Base-by-base conservation (phyloP, 331 rosid species). In the Quercus phellos region DNA sequence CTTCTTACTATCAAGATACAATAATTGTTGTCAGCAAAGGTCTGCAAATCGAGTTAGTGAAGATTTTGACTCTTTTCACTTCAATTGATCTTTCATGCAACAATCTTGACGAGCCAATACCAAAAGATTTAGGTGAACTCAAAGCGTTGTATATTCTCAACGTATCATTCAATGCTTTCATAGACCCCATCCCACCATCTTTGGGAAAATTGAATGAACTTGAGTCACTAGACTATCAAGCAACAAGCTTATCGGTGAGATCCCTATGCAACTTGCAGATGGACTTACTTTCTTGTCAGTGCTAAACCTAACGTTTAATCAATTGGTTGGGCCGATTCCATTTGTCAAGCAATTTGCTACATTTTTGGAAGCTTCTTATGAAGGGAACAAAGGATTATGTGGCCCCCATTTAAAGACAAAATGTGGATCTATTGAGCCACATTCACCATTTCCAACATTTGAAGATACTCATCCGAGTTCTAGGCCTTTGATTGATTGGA, bases 161-260 rank as follows among this genome's bases (percentile, higher is more conserved):
- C 61, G 58, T 78, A 71, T 78, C 72, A 11, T 16, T 24, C 1
- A 78, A 78, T n/a, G 24, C 64, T 43, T 68, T 70, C 12, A 18
- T 38, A 0, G 51, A 60, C 2, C 4, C n/a, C 3, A 70, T 78
- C n/a, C 64, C 81, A 24, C 53, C 53, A 6, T 70, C 81, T 29
- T 1, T 59, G 0, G 77, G 81, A 22, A 59, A 78, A n/a, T 78
- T 70, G 72, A 24, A 13, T 4, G 1, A 42, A 12, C 68, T 77
- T 0, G 70, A 68, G 60, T 77, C 75, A 18, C 61, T 55, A 0
- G 81, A 77, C 43, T 55, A 2, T 69, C 75, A 53, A 35, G 67
- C 35, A 76, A 76, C 55, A 21, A 53, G 4, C 58, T 68, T 3
- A 55, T 0, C 0, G 24, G 26, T 0, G 17, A 55, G 26, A 66